Base-by-base conservation (phyloP, 23 red algal species). In the Agarophyton chilense region DNA sequence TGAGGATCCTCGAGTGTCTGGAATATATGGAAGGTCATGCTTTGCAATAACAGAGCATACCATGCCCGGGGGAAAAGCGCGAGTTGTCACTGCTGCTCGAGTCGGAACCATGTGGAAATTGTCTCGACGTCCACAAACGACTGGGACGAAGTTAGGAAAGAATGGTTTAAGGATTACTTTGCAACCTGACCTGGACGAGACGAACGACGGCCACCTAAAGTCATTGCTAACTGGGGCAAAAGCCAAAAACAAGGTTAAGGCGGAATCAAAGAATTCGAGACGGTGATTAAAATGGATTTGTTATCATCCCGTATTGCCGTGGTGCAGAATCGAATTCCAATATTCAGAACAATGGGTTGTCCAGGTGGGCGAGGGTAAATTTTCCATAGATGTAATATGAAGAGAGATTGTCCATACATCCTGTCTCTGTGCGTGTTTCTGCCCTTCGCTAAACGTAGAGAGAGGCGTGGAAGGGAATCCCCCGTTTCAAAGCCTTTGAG, bases 401-500 rank as follows among this genome's bases (percentile, higher is more conserved):
- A 65, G 29, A 22, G 7, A 77, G 22, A 49, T 35, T 49, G 39
- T 33, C 1, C 34, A 18, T 5, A 24, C 52, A 35, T 40, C 9
- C 12, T 84, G 39, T 49, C 49, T 68, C 1, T 61, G 11, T 17
- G 45, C 57, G 53, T 40, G 19, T 84, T 32, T 34, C 31, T 13
- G 60, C 40, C 42, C 45, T 45, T 43, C 68, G 68, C 77, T 80
- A 99, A 33, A 94, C 63, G 50, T 99, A 99, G 12, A 99, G 84
- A 29, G 93, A 96, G 34, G 97, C 89, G 44, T 90, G 85, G 63
- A 99, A 99, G 14, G 93, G 93, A 61, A 99, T 93, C 32, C 93
- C 97, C 40, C 97, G 85, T 66, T 99, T 95, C 51, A 99, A 84
- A 22, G 72, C 41, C 75, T 61, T 70, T 14, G 90, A 91, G 24